phyloP scores from a whole-genome alignment of 2,329 filamentous ascomycete species.

The Neonectria sp. region DNA sequence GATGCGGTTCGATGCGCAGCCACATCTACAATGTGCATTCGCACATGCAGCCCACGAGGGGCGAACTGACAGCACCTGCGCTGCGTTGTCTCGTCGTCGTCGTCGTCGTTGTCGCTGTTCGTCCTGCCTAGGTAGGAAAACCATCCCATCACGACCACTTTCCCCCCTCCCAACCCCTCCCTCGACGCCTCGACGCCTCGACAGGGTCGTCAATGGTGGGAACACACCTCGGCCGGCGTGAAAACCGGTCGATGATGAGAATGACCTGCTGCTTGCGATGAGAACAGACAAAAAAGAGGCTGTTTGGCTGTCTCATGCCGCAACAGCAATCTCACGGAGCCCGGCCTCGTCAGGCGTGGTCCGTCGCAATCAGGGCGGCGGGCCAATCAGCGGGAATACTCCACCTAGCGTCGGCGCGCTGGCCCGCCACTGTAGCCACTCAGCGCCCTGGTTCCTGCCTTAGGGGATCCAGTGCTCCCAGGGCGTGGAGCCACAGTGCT shows the following conservation, averaged over 20 bases:
- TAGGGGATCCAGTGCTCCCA: slow-evolving; percentile 16
- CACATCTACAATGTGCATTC: slow-evolving; percentile 16
- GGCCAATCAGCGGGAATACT: slow-evolving; percentile 37
- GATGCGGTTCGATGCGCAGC: slow-evolving; percentile 7
- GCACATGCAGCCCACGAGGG: background rate
- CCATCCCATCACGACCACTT: slow-evolving; percentile 4
- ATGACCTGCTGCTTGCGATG: slow-evolving; percentile 23
- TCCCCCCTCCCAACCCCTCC: background rate
- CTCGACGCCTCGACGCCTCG: background rate
- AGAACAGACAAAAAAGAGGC: slow-evolving; percentile 34
- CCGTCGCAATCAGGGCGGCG: slow-evolving; percentile 42
- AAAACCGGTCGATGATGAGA: slow-evolving; percentile 8
- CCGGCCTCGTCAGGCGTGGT: slow-evolving; percentile 44
- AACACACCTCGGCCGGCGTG: slow-evolving; percentile 2
- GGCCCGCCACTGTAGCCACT: slow-evolving; percentile 38
- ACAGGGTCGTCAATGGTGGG: background rate
- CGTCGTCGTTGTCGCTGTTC: background rate
- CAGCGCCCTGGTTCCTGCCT: slow-evolving; percentile 40
- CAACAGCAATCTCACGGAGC: slow-evolving; percentile 47
- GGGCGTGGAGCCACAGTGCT: slow-evolving; percentile 15
- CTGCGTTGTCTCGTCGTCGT: slow-evolving; percentile 11
- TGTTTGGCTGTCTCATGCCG: slow-evolving; percentile 45
- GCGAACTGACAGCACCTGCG: slow-evolving; percentile 7
- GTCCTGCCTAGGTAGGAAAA: slow-evolving; percentile 2
- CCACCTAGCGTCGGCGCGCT: slow-evolving; percentile 31